These are phyloP conservation scores for Capronia epimyces DNA, from an alignment of 2,329 filamentous ascomycete species.

Conservation along the genomic window DNA sequence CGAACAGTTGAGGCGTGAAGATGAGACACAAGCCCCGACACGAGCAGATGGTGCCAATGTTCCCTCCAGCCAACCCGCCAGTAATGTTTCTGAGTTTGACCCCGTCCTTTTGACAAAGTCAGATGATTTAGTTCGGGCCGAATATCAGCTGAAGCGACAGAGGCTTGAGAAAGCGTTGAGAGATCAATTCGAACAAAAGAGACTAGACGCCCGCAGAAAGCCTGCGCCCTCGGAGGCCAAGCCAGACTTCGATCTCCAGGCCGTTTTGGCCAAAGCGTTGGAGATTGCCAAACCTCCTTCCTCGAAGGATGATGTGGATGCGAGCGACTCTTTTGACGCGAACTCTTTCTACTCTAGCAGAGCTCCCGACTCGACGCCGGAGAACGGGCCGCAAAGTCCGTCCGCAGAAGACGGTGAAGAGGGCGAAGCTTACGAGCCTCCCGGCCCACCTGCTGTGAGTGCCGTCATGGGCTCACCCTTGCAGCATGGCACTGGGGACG, in stretches of 20 bases:
- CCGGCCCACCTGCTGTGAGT: conserved; percentile 21
- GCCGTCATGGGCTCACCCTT: conserved; percentile 26
- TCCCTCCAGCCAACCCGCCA: conserved; percentile 36
- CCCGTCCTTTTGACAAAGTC: conserved; percentile 82
- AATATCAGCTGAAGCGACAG: conserved; percentile 72
- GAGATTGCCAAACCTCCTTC: conserved; percentile 66
- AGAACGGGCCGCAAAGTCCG: conserved; percentile 31
- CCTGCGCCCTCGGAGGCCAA: conserved; percentile 49
- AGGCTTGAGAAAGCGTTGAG: conserved; percentile 71
- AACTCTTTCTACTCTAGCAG: conserved; percentile 95
- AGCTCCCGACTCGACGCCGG: conserved; percentile 67
- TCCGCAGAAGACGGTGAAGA: conserved; percentile 32
- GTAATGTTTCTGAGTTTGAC: conserved; percentile 63
- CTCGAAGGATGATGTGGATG: conserved; percentile 44
- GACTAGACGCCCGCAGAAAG: conserved; percentile 45
- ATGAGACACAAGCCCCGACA: conserved; percentile 13
- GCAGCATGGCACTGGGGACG: conserved; percentile 9
- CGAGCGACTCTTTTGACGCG: conserved; percentile 70
- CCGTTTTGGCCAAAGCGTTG: conserved; percentile 66
- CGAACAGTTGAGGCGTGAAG: conserved; percentile 20
- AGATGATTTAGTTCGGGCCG: conserved; percentile 74
- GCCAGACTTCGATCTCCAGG: conserved; percentile 63
- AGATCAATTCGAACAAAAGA: conserved; percentile 68
- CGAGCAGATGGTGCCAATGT: conserved; percentile 22
- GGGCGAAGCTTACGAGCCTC: conserved; percentile 31